Percentiles rank a stretch among this genome's conserved stretches.
These are phyloP conservation scores for Verticillium klebahnii DNA, from an alignment of 2,329 filamentous ascomycete species.

Conservation along the genomic window DNA sequence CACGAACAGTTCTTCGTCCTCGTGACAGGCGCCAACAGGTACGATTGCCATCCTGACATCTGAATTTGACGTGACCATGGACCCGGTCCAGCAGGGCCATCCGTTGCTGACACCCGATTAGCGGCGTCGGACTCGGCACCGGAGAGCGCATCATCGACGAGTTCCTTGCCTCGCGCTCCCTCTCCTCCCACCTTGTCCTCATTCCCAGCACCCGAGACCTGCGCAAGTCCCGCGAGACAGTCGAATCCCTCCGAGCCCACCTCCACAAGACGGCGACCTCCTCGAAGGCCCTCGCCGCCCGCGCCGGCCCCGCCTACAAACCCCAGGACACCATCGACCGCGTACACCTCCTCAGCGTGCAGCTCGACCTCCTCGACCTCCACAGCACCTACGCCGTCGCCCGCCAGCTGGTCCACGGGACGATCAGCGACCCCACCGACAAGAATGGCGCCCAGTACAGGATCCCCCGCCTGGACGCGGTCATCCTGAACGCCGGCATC, in stretches of 20 bases:
- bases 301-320: constrained; percentile 31
- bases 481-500: constrained; percentile 84
- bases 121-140: constrained; percentile 81
- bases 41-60: constrained; percentile 15
- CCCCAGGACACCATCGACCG: constrained; percentile 40
- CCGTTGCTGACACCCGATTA: constrained; percentile 35
- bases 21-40: constrained; percentile 87
- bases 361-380: constrained; percentile 58
- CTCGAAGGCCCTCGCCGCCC: constrained; percentile 30
- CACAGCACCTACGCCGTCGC: constrained; percentile 44
- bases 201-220: constrained; percentile 78
- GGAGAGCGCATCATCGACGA: constrained; percentile 85
- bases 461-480: constrained; percentile 69
- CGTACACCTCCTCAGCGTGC: constrained; percentile 53
- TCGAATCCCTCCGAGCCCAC: constrained; percentile 59
- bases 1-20: constrained; percentile 58
- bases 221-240: constrained; percentile 70
- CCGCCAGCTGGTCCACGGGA: constrained; percentile 37
- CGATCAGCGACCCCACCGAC: constrained; percentile 39
- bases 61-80: neutral
- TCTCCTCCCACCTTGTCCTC: constrained; percentile 67
- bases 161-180: constrained; percentile 67
- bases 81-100: neutral
- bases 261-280: constrained; percentile 43
- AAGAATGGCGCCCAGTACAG: constrained; percentile 24